Percentiles rank a stretch among this genome's conserved stretches.
Conservation (phyloP, 2,329 filamentous ascomycete species). For the Scedosporium aurantiacum region DNA sequence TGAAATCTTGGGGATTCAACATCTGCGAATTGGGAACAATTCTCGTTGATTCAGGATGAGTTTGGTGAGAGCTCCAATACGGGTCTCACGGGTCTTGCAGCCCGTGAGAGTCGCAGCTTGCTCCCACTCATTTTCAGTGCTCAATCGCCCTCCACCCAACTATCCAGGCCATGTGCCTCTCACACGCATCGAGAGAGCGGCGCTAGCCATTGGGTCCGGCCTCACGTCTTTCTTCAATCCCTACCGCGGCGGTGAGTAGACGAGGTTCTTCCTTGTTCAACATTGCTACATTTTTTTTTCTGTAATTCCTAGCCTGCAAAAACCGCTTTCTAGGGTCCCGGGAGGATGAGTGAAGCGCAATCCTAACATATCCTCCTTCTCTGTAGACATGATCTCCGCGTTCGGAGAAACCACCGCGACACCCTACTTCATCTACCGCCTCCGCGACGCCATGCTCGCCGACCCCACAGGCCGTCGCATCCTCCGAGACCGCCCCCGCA, state of each 20-base stretch:
- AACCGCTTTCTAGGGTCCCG: background rate
- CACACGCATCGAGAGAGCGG: conserved; percentile 62
- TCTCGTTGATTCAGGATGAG: background rate
- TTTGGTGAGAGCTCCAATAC: background rate
- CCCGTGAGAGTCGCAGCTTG: background rate
- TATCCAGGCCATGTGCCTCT: conserved; percentile 91
- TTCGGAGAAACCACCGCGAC: conserved; percentile 92
- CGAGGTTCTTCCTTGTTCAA: background rate
- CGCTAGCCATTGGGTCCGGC: conserved; percentile 56
- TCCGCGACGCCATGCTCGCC: conserved; percentile 84
- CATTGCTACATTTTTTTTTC: background rate
- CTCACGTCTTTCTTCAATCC: conserved; percentile 60
- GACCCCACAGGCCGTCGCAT: conserved; percentile 79
- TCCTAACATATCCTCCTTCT: background rate
- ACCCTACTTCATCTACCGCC: conserved; percentile 87
- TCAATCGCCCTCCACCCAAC: conserved; percentile 74
- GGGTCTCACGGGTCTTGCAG: background rate
- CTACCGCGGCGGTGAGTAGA: conserved; percentile 55
- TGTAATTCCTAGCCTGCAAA: background rate
- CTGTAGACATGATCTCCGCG: conserved; percentile 76
- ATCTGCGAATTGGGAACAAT: background rate
- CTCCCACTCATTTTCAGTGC: conserved; percentile 55
- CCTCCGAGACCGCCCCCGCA: conserved; percentile 77
- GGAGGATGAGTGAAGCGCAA: background rate
- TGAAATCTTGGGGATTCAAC: background rate